Percentiles rank a stretch among this genome's conserved stretches.
phyloP scores from a whole-genome alignment of 768 basidiomycete genomes.

The Russula compacta region DNA sequence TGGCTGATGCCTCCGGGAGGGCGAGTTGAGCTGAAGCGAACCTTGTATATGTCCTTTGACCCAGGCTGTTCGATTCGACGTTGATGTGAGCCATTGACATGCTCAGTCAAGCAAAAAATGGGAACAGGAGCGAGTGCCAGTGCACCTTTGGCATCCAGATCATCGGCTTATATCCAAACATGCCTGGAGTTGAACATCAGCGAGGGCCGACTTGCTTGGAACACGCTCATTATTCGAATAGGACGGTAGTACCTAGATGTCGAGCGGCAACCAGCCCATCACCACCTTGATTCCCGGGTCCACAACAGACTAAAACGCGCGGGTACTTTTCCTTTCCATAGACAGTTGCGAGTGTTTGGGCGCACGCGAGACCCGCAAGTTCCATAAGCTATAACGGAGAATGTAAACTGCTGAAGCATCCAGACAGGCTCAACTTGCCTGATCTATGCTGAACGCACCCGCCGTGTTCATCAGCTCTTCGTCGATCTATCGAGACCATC shows the following conservation, averaged over 20 bases:
- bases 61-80: constrained; percentile 52
- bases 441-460: constrained; percentile 94
- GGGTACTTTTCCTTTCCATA: constrained; percentile 61
- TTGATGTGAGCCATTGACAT: background rate
- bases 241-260: constrained; percentile 57
- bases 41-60: constrained; percentile 88
- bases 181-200: constrained; percentile 37
- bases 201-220: too few species aligned
- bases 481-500: constrained; percentile 57
- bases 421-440: constrained; percentile 36
- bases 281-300: constrained; percentile 96
- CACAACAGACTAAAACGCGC: constrained; percentile 89
- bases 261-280: constrained; percentile 96
- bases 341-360: constrained; percentile 73
- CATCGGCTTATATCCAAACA: constrained; percentile 86
- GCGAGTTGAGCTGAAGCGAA: constrained; percentile 21
- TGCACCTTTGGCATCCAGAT: constrained; percentile 90
- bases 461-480: constrained; percentile 81
- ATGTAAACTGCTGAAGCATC: background rate
- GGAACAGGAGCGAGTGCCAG: background rate
- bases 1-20: too few species aligned
- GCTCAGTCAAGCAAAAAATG: background rate
- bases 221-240: too few species aligned
- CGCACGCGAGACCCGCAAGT: constrained; percentile 89
- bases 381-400: constrained; percentile 71